Conservation (phyloP, 192 early-diverging fungal species). For the Podila horticola region DNA sequence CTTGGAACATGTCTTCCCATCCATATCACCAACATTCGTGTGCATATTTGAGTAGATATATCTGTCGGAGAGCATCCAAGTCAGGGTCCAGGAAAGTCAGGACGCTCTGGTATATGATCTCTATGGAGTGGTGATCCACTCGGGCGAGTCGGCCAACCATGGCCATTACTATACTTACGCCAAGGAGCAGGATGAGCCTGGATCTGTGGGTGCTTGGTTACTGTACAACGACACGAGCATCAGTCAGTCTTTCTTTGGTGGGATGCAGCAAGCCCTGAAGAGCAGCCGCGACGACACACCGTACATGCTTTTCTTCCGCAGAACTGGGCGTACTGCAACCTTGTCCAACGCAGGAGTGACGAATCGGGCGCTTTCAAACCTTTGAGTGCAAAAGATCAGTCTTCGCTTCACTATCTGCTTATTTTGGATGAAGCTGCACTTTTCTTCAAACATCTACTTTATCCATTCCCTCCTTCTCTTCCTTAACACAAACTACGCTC, state of each 20-base stretch:
- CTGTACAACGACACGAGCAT: constrained; percentile 53
- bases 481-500: not conserved
- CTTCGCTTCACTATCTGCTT: not conserved
- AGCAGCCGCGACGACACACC: constrained; percentile 54
- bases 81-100: constrained; percentile 19
- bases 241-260: constrained; percentile 25
- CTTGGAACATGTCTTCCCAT: not conserved
- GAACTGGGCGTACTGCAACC: not conserved
- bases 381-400: not conserved
- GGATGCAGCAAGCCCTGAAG: constrained; percentile 28
- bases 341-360: not conserved
- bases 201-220: constrained; percentile 20
- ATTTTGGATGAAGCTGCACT: too few species aligned
- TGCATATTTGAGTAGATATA: constrained; percentile 1
- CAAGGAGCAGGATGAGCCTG: constrained; percentile 32
- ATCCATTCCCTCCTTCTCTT: not conserved
- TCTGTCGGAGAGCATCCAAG: constrained; percentile 13
- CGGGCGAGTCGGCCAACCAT: constrained; percentile 57
- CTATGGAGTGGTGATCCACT: constrained; percentile 59
- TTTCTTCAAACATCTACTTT: too few species aligned
- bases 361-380: constrained; percentile 1
- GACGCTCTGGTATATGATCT: constrained; percentile 41
- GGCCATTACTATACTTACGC: constrained; percentile 65
- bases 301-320: constrained; percentile 57
- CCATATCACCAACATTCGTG: not conserved